Evolutionary conservation across 1,139 yeast species (phyloP).

Genomic region (Meyerozyma smithsonii): DNA sequence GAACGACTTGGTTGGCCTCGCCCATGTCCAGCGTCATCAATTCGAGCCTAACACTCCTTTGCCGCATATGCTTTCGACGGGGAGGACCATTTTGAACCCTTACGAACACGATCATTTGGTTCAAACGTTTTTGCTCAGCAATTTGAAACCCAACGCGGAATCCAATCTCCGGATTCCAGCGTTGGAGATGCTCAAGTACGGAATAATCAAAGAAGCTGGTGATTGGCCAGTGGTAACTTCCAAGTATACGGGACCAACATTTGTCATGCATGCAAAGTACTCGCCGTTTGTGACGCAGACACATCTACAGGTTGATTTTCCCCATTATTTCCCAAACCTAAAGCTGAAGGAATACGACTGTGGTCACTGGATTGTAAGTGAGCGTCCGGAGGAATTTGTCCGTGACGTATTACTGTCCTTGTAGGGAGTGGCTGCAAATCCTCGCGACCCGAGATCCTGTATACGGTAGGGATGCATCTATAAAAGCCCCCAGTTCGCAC

Average conservation of each 20-base stretch:
- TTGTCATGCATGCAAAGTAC: conserved; percentile 37
- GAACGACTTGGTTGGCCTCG: conserved; percentile 28
- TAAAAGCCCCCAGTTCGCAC: conserved; percentile 1
- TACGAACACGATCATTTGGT: background rate
- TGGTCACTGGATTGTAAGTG: conserved; percentile 45
- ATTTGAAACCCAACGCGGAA: background rate
- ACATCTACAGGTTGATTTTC: conserved; percentile 23
- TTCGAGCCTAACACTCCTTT: background rate
- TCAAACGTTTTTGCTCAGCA: background rate
- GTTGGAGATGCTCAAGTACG: conserved; percentile 11
- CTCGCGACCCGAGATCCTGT: conserved; percentile 3
- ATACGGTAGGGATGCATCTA: background rate
- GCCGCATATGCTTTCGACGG: background rate
- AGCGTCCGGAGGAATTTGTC: conserved; percentile 35
- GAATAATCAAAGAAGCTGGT: conserved; percentile 28
- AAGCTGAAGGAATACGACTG: conserved; percentile 29
- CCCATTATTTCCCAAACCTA: conserved; percentile 30
- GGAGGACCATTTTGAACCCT: background rate
- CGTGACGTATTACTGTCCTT: conserved; percentile 18
- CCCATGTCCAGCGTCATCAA: conserved; percentile 15
- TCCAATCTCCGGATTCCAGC: conserved; percentile 11
- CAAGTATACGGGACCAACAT: conserved; percentile 30
- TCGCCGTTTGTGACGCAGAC: conserved; percentile 35
- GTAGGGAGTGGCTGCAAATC: conserved; percentile 1
- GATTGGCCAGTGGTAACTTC: conserved; percentile 38